Evolutionary conservation across 192 early-diverging fungal genomes (phyloP).

Genomic region (Spizellomyces sp.): DNA sequence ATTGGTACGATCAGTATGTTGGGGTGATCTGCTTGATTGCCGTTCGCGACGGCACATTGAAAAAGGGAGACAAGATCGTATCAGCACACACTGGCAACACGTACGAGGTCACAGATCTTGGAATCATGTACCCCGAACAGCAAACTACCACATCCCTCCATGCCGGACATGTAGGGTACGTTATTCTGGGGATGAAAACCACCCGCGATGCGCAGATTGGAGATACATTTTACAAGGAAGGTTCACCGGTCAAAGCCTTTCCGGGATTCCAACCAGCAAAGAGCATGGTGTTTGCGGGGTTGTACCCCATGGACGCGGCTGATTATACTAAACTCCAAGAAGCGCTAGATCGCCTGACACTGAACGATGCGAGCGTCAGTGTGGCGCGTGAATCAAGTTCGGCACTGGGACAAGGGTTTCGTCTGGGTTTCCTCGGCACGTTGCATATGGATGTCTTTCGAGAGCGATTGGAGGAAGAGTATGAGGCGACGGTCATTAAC

Average conservation of each 20-base stretch:
- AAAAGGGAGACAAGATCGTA: slow-evolving; percentile 81
- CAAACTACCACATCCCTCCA: slow-evolving; percentile 45
- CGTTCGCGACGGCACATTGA: slow-evolving; percentile 79
- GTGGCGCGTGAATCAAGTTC: slow-evolving; percentile 70
- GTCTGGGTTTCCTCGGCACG: slow-evolving; percentile 93
- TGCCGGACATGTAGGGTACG: slow-evolving; percentile 80
- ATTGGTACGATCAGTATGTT: slow-evolving; percentile 97
- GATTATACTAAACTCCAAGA: slow-evolving; percentile 90
- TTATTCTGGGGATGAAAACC: slow-evolving; percentile 90
- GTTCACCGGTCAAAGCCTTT: slow-evolving; percentile 62
- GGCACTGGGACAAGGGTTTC: slow-evolving; percentile 94
- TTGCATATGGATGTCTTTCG: slow-evolving; percentile 98
- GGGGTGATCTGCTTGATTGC: slow-evolving; percentile 96
- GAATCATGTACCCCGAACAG: slow-evolving; percentile 95
- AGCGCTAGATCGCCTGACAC: slow-evolving; percentile 86
- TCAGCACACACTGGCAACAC: slow-evolving; percentile 73
- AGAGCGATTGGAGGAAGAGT: slow-evolving; percentile 89
- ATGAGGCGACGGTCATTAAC: slow-evolving; percentile 86
- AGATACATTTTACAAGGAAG: slow-evolving; percentile 82
- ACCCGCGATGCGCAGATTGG: slow-evolving; percentile 92
- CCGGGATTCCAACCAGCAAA: slow-evolving; percentile 95
- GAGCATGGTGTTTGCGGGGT: slow-evolving; percentile 93
- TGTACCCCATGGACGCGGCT: slow-evolving; percentile 88
- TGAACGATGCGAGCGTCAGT: slow-evolving; percentile 93
- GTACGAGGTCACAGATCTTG: slow-evolving; percentile 90